Evolutionary conservation across 2,329 filamentous ascomycete species (phyloP).

Genomic region (Hymenoscyphus fraxineus): DNA sequence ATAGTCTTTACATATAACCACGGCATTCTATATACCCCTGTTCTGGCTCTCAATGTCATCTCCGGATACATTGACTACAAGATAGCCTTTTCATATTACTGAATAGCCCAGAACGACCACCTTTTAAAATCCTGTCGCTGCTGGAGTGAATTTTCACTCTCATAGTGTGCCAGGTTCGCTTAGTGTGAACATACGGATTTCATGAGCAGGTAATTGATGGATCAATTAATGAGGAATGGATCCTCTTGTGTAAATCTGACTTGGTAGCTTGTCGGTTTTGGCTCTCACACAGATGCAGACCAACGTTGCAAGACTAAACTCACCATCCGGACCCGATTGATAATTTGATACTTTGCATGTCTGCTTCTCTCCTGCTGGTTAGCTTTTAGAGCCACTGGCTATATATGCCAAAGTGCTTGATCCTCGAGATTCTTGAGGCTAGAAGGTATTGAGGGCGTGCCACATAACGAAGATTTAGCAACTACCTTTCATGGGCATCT

Average conservation of each 20-base stretch:
- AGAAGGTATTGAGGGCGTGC: conserved; percentile 40
- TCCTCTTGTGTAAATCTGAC: neutral
- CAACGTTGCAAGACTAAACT: conserved; percentile 11
- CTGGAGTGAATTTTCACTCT: conserved; percentile 27
- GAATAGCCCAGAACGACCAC: conserved; percentile 30
- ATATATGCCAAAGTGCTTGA: conserved; percentile 42
- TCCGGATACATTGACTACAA: conserved; percentile 23
- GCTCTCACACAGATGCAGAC: neutral
- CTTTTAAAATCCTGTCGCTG: conserved; percentile 34
- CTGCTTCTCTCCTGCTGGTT: conserved; percentile 38
- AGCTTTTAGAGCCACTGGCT: conserved; percentile 37
- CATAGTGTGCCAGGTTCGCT: conserved; percentile 31
- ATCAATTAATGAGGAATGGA: neutral
- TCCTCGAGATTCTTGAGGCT: conserved; percentile 40
- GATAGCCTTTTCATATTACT: conserved; percentile 31
- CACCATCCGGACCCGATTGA: conserved; percentile 36
- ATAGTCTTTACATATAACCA: conserved; percentile 23
- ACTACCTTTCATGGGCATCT: conserved; percentile 47
- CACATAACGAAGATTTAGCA: conserved; percentile 40
- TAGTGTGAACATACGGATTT: conserved; percentile 29
- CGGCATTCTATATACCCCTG: conserved; percentile 32
- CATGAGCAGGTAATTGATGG: neutral
- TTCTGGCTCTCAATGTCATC: conserved; percentile 27
- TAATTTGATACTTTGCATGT: conserved; percentile 37
- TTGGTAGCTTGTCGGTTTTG: neutral